phyloP scores from a whole-genome alignment of 176 grass and related monocot species.

The Puccinellia tenuiflora region DNA sequence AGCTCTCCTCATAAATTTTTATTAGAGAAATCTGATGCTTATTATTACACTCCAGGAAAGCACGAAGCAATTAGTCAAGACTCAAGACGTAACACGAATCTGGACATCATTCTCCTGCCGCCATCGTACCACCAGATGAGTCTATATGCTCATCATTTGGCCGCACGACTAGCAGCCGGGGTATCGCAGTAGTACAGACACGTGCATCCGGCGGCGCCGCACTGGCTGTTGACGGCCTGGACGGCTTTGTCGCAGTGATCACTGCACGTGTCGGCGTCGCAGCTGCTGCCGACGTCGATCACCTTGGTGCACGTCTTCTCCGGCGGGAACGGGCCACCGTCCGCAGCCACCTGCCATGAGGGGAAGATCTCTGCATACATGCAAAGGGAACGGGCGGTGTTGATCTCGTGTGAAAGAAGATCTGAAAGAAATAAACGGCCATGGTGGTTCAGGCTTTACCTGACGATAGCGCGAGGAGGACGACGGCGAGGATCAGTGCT shows the following conservation, averaged over 20 bases:
- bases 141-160: background rate
- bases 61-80: background rate
- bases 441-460: background rate
- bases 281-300: background rate
- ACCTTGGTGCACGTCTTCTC: background rate
- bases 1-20: no score
- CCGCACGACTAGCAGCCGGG: background rate
- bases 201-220: background rate
- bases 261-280: background rate
- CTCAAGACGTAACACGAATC: background rate
- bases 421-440: background rate
- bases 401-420: background rate
- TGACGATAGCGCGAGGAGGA: background rate
- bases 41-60: no score
- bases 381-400: background rate
- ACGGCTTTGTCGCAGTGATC: background rate
- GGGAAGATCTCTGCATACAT: background rate
- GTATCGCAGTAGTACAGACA: background rate
- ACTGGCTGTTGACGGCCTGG: background rate
- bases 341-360: background rate
- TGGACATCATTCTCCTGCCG: background rate
- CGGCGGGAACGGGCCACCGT: background rate
- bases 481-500: background rate
- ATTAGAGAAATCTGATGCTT: no score
- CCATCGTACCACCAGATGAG: background rate